Evolutionary conservation across 257 asterid genomes (phyloP), one percentile per base, ranked within the genome.

Genomic region (Salvia hispanica): DNA sequence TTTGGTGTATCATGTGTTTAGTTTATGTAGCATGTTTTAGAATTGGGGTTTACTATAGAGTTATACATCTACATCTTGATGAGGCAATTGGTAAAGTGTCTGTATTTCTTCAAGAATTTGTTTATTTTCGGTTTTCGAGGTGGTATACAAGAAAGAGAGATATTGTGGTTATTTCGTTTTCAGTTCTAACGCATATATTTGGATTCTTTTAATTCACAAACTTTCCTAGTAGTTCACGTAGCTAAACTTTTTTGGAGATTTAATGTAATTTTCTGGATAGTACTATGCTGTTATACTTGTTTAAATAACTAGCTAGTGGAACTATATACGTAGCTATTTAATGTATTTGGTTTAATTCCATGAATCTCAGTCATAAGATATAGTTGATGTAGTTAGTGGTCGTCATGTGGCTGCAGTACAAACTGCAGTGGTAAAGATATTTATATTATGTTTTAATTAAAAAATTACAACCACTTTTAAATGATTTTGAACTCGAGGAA

Each of bases 101-200:
- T 60, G 66, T 60, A 11, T 43, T 62, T 62, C 55, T 67, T 14
- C 2, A n/a, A 31, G n/a, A 31, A 36, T 64, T 46, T 51, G 28
- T 74, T 72, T 66, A 43, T 69, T 75, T 78, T 34, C 9, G 74
- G 69, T 39, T 58, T 42, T 42, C 71, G 72, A 64, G 64, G 40
- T 77, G 90, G 86, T 85, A 79, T 84, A 84, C 81, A 75, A 78
- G 84, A 79, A 84, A 64, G 79, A 45, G 33, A 67, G 64, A 6
- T 62, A 11, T 28, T 67, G 34, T 25, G 31, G 31, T 16, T 51
- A 16, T 16, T 6, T 51, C 9, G 9, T 50, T 50, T 13, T 51
- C 21, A 16, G 12, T 51, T 16, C 13, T 51, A 13, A 13, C 55
- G 7, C 31, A 25, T 25, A 25, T 47, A 47, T n/a, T 6, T 47